Conservation (phyloP, 2,329 filamentous ascomycete species). For the Pseudocercospora cruenta region DNA sequence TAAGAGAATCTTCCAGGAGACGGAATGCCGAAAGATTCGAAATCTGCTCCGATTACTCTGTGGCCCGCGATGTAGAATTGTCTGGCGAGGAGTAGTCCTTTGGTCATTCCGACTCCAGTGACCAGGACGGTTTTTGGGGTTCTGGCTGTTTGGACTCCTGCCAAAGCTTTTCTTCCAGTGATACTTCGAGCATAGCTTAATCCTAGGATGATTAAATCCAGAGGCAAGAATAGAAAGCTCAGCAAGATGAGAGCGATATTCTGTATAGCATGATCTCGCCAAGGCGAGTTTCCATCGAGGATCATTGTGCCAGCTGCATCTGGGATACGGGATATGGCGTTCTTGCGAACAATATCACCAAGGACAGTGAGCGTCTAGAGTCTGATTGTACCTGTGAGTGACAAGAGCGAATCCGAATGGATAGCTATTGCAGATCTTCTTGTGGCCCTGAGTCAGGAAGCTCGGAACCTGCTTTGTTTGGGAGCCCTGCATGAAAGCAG, state of each 20-base stretch:
- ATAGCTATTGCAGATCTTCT: neutral
- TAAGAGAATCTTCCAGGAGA: slow-evolving; percentile 60
- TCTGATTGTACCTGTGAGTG: neutral
- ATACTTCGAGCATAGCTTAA: slow-evolving; percentile 33
- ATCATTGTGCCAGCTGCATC: slow-evolving; percentile 24
- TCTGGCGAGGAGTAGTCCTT: slow-evolving; percentile 69
- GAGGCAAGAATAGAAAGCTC: slow-evolving; percentile 52
- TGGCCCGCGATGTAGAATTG: slow-evolving; percentile 66
- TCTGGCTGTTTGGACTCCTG: slow-evolving; percentile 18
- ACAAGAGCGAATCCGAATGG: neutral
- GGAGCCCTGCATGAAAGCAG: neutral
- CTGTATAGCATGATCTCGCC: slow-evolving; percentile 50
- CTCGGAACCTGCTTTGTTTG: neutral
- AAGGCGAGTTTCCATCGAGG: slow-evolving; percentile 41
- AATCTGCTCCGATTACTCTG: slow-evolving; percentile 72
- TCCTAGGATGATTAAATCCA: slow-evolving; percentile 52
- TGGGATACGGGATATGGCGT: neutral
- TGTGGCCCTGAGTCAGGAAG: neutral
- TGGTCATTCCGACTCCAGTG: slow-evolving; percentile 73
- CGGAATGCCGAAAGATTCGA: slow-evolving; percentile 46
- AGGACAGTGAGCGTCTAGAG: neutral
- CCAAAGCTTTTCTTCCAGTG: neutral
- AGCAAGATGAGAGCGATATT: slow-evolving; percentile 53
- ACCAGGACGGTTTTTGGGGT: slow-evolving; percentile 64
- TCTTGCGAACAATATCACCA: neutral